Percentiles rank a stretch among this genome's conserved stretches.
Evolutionary conservation across 2,329 filamentous ascomycete genomes (phyloP).

Genomic region (Sporothrix inflata): DNA sequence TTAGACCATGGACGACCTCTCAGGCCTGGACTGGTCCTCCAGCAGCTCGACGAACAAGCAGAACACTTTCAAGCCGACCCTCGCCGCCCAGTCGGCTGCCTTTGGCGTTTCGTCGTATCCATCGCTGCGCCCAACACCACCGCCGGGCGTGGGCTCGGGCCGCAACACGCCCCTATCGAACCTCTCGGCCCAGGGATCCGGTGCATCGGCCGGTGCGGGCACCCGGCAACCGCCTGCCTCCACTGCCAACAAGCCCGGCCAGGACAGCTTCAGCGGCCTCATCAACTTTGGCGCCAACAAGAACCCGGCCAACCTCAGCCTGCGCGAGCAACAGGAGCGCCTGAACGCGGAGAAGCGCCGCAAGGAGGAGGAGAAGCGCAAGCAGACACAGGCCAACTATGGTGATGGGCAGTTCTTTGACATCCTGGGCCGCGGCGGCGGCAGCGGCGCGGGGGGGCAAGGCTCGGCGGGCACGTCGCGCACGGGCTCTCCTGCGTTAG

Average conservation of each 20-base stretch:
- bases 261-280: conserved; percentile 79
- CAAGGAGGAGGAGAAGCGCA: conserved; percentile 75
- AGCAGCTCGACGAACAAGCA: conserved; percentile 40
- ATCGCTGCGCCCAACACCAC: conserved; percentile 59
- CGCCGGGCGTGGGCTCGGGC: conserved; percentile 56
- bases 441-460: not conserved
- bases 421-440: conserved; percentile 56
- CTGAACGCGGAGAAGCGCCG: conserved; percentile 66
- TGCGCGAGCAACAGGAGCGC: conserved; percentile 76
- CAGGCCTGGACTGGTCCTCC: conserved; percentile 62
- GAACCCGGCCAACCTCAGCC: conserved; percentile 69
- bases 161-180: conserved; percentile 60
- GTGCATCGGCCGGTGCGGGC: conserved; percentile 46
- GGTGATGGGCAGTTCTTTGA: conserved; percentile 79
- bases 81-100: conserved; percentile 47
- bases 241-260: conserved; percentile 52
- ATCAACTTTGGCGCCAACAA: conserved; percentile 64
- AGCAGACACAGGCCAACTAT: conserved; percentile 75
- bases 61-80: conserved; percentile 30
- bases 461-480: conserved; percentile 52
- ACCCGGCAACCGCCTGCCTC: conserved; percentile 38
- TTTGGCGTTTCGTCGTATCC: conserved; percentile 50
- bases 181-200: conserved; percentile 54
- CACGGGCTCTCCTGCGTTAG: conserved; percentile 49
- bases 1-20: conserved; percentile 62